phyloP scores from a whole-genome alignment of 2,329 filamentous ascomycete genomes.

The Fusarium sororula region DNA sequence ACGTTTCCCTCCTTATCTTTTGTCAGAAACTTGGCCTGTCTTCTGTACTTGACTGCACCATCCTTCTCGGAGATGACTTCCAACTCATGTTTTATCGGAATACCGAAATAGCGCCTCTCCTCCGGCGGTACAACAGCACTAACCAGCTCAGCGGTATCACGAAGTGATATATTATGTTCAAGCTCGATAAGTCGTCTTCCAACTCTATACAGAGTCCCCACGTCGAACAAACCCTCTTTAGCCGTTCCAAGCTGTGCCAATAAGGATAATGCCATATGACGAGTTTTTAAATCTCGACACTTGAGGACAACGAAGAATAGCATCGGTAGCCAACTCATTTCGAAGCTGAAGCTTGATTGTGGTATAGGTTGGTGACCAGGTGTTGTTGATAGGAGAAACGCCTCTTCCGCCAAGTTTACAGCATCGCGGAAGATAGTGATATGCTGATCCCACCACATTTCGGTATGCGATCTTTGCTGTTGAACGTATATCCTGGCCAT shows the following conservation, averaged over 20 bases:
- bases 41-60: neutral
- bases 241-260: neutral
- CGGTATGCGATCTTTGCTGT: neutral
- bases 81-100: constrained; percentile 4
- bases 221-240: constrained; percentile 12
- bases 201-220: constrained; percentile 11
- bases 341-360: neutral
- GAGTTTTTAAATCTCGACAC: neutral
- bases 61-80: neutral
- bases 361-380: neutral
- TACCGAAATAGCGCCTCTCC: neutral
- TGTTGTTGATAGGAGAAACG: neutral
- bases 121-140: neutral
- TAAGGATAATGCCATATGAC: neutral
- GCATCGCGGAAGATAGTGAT: neutral
- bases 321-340: constrained; percentile 6
- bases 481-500: neutral
- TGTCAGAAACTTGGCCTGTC: neutral
- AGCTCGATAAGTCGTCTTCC: constrained; percentile 6
- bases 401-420: neutral
- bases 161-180: neutral
- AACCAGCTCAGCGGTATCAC: neutral
- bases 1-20: neutral
- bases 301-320: neutral
- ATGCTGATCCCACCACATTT: constrained; percentile 16